These are phyloP conservation scores for Omphalotus guepiniiformis DNA, from an alignment of 768 basidiomycete genomes.

Conservation along the genomic window DNA sequence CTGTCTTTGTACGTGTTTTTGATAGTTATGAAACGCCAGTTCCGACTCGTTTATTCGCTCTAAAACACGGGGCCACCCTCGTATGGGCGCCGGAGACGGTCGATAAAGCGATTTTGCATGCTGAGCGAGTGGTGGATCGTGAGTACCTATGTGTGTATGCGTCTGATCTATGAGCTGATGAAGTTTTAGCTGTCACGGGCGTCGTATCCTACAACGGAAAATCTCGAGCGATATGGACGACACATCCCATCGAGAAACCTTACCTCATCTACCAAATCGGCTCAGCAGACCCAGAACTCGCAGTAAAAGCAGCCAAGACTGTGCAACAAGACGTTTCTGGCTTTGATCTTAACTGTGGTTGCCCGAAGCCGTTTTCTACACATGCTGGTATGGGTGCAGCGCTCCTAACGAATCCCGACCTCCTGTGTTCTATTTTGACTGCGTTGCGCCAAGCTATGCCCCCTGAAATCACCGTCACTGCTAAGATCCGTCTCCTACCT, in stretches of 20 bases:
- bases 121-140: constrained; percentile 85
- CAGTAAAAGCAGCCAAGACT: constrained; percentile 84
- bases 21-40: constrained; percentile 42
- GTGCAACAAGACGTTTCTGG: constrained; percentile 90
- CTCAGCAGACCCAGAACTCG: constrained; percentile 82
- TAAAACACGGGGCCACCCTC: constrained; percentile 90
- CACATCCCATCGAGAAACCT: constrained; percentile 92
- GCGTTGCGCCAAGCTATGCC: constrained; percentile 72
- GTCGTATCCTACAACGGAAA: constrained; percentile 84
- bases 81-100: constrained; percentile 98
- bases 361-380: constrained; percentile 94
- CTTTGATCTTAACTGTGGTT: constrained; percentile 96
- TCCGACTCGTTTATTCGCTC: constrained; percentile 77
- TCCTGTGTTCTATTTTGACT: constrained; percentile 83
- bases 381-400: constrained; percentile 97
- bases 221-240: constrained; percentile 82
- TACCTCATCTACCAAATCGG: constrained; percentile 96
- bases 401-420: constrained; percentile 85
- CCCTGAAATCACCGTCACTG: constrained; percentile 80
- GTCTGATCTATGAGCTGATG: constrained; percentile 4
- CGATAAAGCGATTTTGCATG: constrained; percentile 90
- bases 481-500: constrained; percentile 88
- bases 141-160: constrained; percentile 21
- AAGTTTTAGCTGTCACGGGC: constrained; percentile 68
- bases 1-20: neutral